Conservation (phyloP, 306 rosid species). For the Vigna radiata region DNA sequence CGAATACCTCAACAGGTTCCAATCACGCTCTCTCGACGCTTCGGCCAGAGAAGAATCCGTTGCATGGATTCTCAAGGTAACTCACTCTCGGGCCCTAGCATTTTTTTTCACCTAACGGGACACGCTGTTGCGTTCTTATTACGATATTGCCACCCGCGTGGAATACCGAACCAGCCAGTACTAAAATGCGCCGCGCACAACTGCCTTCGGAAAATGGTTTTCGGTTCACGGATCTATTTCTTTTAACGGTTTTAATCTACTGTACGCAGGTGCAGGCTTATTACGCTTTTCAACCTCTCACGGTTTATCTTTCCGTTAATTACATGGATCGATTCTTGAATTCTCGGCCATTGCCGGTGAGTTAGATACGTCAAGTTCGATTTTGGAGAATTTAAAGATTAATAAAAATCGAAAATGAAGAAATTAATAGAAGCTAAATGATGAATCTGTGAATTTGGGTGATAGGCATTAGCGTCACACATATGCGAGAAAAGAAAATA, state of each 20-base stretch:
- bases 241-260: constrained; percentile 1
- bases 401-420: background rate
- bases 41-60: constrained; percentile 80
- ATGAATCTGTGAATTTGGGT: constrained; percentile 9
- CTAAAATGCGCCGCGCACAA: constrained; percentile 38
- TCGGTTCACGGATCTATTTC: background rate
- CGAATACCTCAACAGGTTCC: constrained; percentile 69
- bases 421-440: background rate
- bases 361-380: constrained; percentile 26
- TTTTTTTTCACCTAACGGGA: constrained; percentile 4
- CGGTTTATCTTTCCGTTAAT: constrained; percentile 95
- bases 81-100: background rate
- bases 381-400: constrained; percentile 11
- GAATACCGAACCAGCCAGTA: constrained; percentile 14
- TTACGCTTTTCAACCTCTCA: constrained; percentile 81
- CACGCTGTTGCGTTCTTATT: constrained; percentile 40
- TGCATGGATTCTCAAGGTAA: constrained; percentile 99
- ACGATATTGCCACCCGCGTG: constrained; percentile 50
- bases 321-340: constrained; percentile 91
- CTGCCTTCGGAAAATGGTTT: constrained; percentile 21
- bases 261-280: constrained; percentile 73
- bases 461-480: background rate
- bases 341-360: constrained; percentile 87
- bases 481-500: constrained; percentile 20
- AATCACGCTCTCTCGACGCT: constrained; percentile 69